Base-by-base conservation (phyloP, 257 asterid genomes). In the Solanum corneliomulleri region DNA sequence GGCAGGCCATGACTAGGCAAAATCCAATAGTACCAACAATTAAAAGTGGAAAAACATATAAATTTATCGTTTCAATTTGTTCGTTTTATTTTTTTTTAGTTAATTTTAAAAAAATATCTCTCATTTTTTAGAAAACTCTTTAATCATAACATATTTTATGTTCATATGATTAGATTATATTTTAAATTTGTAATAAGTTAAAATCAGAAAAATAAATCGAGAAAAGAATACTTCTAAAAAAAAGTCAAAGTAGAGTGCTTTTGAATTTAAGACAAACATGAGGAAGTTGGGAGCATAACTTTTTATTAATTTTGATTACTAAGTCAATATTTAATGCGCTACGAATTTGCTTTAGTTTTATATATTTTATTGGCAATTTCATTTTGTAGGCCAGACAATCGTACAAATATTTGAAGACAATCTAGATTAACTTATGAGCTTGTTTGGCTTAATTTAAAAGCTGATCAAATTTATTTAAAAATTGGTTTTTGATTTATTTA, bases 231-330 rank as follows among this genome's bases (percentile, higher is more conserved):
- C 2, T 10, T 27, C 4, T 13, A 23, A 60, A 60, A 60, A 33
- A 60, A 60, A 60, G 29, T 60, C 69, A 60, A 29, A 27, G 29
- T 23, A 71, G 64, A 13, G 35, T n/a, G 45, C 35, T 13, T 42
- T 77, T 82, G 89, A 49, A 85, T 74, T 89, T 14, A 87, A 72
- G 88, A 82, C 87, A 72, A 35, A 47, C 89, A 86, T 84, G 90
- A 84, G 86, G 83, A 86, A 78, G 84, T 89, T 89, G 90, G 85
- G 85, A 49, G 86, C 85, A 84, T 45, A 84, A 5, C 86, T 84
- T 69, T 56, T 56, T 2, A 56, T 56, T 56, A 2, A 56, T 56
- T 56, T 76, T 49, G 20, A n/a, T 42, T 69, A 52, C 45, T 71
- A 13, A 82, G 64, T n/a, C 44, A 7, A 25, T 39, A 70, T n/a